These are phyloP conservation scores for Adansonia grandidieri DNA, from an alignment of 441 rosid species.

Conservation along the genomic window DNA sequence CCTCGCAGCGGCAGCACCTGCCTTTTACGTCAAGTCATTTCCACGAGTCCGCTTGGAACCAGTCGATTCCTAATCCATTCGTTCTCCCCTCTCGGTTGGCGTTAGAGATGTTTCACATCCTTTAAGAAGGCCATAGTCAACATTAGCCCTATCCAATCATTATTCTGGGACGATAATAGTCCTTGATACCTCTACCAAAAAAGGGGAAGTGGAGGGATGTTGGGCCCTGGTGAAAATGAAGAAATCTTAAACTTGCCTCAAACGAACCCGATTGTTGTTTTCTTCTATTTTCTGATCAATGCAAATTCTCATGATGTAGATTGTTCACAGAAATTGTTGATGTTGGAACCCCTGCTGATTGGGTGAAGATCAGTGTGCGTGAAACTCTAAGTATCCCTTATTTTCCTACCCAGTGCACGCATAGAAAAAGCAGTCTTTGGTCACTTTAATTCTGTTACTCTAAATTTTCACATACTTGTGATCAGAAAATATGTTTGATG, in stretches of 20 bases:
- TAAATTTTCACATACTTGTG: neutral
- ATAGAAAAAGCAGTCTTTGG: neutral
- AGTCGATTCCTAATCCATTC: too few relatives aligned
- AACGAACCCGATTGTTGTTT: slow-evolving; percentile 14
- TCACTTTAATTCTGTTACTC: neutral
- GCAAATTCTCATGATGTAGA: slow-evolving; percentile 45
- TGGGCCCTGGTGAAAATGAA: neutral
- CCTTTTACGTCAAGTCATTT: too few relatives aligned
- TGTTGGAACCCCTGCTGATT: slow-evolving; percentile 80
- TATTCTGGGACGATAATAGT: neutral
- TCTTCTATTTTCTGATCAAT: slow-evolving; percentile 27
- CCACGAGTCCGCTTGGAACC: too few relatives aligned
- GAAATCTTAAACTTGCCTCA: slow-evolving; percentile 18
- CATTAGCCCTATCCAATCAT: neutral
- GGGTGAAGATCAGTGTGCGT: slow-evolving; percentile 90
- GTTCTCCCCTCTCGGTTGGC: too few relatives aligned
- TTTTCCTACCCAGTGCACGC: neutral
- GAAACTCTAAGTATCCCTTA: slow-evolving; percentile 56
- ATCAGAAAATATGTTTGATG: neutral
- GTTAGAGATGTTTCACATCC: neutral
- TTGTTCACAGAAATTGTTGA: slow-evolving; percentile 59
- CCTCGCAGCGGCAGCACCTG: too few relatives aligned
- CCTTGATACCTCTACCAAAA: slow-evolving; percentile 4
- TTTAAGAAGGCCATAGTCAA: slow-evolving; percentile 6
- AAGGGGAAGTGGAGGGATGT: slow-evolving; percentile 2